Evolutionary conservation across 1,284 basidiomycete species (phyloP).

Genomic region (Austroboletus rostrupii): DNA sequence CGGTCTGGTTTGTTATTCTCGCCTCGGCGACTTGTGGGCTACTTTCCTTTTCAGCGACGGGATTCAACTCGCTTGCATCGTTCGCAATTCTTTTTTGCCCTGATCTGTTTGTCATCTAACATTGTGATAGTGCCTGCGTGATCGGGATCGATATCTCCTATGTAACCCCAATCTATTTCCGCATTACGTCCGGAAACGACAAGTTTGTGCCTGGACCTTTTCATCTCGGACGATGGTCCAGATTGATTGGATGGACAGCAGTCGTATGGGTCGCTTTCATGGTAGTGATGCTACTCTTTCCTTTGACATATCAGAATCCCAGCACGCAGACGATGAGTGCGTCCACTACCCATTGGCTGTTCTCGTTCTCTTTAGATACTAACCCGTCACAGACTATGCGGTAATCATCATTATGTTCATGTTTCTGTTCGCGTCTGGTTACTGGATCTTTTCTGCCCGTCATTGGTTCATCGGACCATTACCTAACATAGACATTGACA

Average conservation of each 20-base stretch:
- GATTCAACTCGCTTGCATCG: slow-evolving; percentile 59
- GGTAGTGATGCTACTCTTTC: slow-evolving; percentile 55
- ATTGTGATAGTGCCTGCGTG: slow-evolving; percentile 48
- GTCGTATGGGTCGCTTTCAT: slow-evolving; percentile 62
- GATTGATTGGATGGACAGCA: slow-evolving; percentile 50
- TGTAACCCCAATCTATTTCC: slow-evolving; percentile 58
- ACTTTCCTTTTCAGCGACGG: slow-evolving; percentile 57
- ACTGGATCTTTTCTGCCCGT: slow-evolving; percentile 59
- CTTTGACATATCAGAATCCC: slow-evolving; percentile 34
- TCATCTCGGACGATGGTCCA: slow-evolving; percentile 52
- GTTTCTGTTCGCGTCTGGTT: slow-evolving; percentile 54
- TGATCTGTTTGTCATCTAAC: neutral
- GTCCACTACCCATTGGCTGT: slow-evolving; percentile 8
- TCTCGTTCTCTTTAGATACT: slow-evolving; percentile 2
- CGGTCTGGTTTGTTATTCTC: slow-evolving; percentile 65
- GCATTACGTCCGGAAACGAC: slow-evolving; percentile 57
- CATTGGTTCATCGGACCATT: slow-evolving; percentile 66
- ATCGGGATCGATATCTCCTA: slow-evolving; percentile 48
- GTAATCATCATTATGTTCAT: slow-evolving; percentile 58
- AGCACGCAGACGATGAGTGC: slow-evolving; percentile 50
- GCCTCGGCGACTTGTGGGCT: slow-evolving; percentile 52
- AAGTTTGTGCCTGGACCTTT: slow-evolving; percentile 57
- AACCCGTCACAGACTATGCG: slow-evolving; percentile 47
- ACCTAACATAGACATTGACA: slow-evolving; percentile 10
- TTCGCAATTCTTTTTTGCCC: slow-evolving; percentile 26